Conservation (phyloP, 176 grass and related monocot species). For the Ensete ventricosum region DNA sequence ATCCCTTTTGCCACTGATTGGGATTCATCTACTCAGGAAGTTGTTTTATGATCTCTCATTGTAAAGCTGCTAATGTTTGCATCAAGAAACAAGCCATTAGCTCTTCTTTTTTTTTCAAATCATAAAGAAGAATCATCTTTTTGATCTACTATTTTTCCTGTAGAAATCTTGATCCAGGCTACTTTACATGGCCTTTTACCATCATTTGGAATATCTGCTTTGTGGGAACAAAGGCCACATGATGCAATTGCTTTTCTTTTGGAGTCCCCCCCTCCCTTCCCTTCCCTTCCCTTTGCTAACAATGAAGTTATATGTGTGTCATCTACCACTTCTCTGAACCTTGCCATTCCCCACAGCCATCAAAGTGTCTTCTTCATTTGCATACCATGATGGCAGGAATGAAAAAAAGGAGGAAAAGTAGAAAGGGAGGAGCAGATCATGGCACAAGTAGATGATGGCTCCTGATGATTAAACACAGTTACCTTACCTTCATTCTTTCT, state of each 20-base stretch:
- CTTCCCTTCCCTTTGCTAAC: background rate
- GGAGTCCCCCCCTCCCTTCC: background rate
- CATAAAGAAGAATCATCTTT: constrained; percentile 6
- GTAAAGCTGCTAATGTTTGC: background rate
- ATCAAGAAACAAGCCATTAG: too few relatives aligned
- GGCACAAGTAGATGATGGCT: background rate
- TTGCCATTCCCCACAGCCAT: background rate
- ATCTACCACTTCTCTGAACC: background rate
- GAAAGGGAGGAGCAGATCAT: constrained; percentile 2
- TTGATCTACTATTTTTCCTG: too few relatives aligned
- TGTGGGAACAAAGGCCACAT: constrained; percentile 1
- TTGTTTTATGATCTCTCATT: too few relatives aligned
- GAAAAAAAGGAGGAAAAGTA: background rate
- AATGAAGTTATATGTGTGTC: background rate
- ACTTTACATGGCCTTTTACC: constrained; percentile 5
- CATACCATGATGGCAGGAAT: constrained; percentile 7
- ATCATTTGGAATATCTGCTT: background rate
- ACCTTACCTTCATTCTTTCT: background rate
- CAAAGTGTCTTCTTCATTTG: constrained; percentile 12
- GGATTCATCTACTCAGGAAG: too few relatives aligned
- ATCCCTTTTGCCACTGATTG: too few relatives aligned
- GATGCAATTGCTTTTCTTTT: background rate
- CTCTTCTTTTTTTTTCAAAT: background rate
- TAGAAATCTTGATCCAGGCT: constrained; percentile 1
- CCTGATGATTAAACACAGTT: background rate